Base-by-base conservation (phyloP, 2,329 filamentous ascomycete species). In the Pseudodiploospora longispora region DNA sequence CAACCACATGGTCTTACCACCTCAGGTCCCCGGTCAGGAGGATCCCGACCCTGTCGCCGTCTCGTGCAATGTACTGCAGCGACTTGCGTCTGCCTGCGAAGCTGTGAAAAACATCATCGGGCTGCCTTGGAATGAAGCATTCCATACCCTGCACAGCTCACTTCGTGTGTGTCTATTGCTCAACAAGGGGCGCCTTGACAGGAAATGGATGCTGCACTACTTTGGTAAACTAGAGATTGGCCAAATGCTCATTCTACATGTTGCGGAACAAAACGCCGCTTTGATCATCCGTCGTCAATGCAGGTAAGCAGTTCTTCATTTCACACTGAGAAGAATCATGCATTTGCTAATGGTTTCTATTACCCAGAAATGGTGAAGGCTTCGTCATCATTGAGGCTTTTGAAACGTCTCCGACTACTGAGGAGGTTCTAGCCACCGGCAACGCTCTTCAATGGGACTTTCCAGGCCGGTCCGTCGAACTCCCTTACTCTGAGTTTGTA, bases 371-470 rank as follows among this genome's bases (percentile, higher is more conserved):
- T 40, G 52, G 9, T 27, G 55, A 27, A 27, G 29, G 39, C 1
- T 37, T 10, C 8, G 49, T 54, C 46, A 72, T 52, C 10, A 77
- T 47, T 32, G 82, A 86, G 55, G 67, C 68, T 0, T 85, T 85
- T 40, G 79, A 85, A 56, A 65, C 74, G 0, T 80, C 78, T 0
- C 65, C 82, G 0, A 53, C 56, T 83, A 47, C 64, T 86, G 6
- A 75, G 9, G 56, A 67, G 10, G 75, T 83, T 1, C 65, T 83
- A 2, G 66, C 67, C 0, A 57, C 75, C 0, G 57, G 71, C 6
- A 65, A 67, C 30, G 69, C 78, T 0, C 58, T 86, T 1, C 50
- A 61, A 38, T 81, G 80, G 70, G 66, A 72, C n/a, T 85, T 85
- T 47, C 82, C 82, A 0, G 75, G 71, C 0, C 61, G 60, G 6